A percentile compares a stretch with the other conserved stretches of the same genome.
Conservation (phyloP, 1,284 basidiomycete species). For the Puccinia horiana region DNA sequence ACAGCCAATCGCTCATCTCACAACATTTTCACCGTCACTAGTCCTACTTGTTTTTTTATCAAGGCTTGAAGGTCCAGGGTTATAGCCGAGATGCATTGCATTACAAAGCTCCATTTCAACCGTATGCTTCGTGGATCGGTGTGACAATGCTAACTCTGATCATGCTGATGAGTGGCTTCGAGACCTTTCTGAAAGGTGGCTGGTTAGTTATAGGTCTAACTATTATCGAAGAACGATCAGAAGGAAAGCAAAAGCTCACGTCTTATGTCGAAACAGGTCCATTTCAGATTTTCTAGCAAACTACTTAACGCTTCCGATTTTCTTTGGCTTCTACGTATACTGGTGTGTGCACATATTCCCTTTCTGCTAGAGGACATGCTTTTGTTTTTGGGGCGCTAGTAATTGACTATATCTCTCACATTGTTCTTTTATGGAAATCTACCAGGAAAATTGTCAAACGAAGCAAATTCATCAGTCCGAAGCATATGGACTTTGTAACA, state of each 20-base stretch:
- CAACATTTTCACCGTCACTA: conserved; percentile 65
- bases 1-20: conserved; percentile 29
- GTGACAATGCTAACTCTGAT: conserved; percentile 65
- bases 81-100: conserved; percentile 64
- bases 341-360: conserved; percentile 63
- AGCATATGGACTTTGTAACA: conserved; percentile 59
- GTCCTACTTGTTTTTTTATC: conserved; percentile 72
- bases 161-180: conserved; percentile 66
- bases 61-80: conserved; percentile 66
- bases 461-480: conserved; percentile 38
- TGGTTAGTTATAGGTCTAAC: conserved; percentile 65
- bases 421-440: not conserved
- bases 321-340: conserved; percentile 73
- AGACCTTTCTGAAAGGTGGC: conserved; percentile 69
- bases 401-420: not conserved
- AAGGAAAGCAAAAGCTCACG: conserved; percentile 49
- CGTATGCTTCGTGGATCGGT: conserved; percentile 70
- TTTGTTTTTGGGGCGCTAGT: not conserved
- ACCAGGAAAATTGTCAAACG: conserved; percentile 46
- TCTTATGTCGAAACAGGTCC: conserved; percentile 49
- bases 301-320: conserved; percentile 74
- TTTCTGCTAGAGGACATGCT: conserved; percentile 61
- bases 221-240: conserved; percentile 46
- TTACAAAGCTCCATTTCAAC: conserved; percentile 63
- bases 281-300: conserved; percentile 64